phyloP scores from a whole-genome alignment of 345 rosid species.

The Lenwebbia sp. region DNA sequence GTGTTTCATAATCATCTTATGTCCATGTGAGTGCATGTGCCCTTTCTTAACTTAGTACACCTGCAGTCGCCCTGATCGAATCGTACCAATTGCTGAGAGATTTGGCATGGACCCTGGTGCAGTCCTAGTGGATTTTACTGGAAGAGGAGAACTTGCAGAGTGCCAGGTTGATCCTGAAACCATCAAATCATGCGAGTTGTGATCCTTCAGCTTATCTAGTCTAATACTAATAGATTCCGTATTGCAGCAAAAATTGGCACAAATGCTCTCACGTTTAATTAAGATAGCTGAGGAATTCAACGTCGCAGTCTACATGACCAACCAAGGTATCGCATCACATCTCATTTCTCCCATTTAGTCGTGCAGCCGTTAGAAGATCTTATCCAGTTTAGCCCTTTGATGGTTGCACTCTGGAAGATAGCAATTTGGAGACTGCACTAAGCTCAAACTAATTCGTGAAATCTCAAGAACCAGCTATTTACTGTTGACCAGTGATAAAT shows the following conservation, averaged over 20 bases:
- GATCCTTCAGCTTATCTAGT: background rate
- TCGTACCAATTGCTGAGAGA: conserved; percentile 93
- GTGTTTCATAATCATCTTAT: background rate
- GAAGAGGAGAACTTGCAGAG: conserved; percentile 91
- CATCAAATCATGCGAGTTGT: background rate
- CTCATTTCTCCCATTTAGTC: background rate
- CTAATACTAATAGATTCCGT: background rate
- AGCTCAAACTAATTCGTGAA: background rate
- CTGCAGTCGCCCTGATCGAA: conserved; percentile 74
- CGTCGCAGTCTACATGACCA: conserved; percentile 88
- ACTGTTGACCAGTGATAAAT: background rate
- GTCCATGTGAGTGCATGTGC: background rate
- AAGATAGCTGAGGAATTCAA: conserved; percentile 94
- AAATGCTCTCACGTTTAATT: conserved; percentile 71
- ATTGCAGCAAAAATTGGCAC: conserved; percentile 89
- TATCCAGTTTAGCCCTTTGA: background rate
- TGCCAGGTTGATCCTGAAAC: conserved; percentile 41
- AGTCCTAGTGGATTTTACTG: conserved; percentile 83
- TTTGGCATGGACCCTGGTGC: conserved; percentile 98
- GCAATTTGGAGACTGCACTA: background rate
- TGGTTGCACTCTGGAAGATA: background rate
- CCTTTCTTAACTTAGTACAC: conserved; percentile 17
- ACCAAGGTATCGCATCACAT: conserved; percentile 45
- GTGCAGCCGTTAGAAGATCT: background rate
- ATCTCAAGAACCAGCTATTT: background rate